Percentiles rank a stretch among this genome's conserved stretches.
phyloP scores from a whole-genome alignment of 2,329 filamentous ascomycete genomes.

The Colletotrichum ledebouriae region DNA sequence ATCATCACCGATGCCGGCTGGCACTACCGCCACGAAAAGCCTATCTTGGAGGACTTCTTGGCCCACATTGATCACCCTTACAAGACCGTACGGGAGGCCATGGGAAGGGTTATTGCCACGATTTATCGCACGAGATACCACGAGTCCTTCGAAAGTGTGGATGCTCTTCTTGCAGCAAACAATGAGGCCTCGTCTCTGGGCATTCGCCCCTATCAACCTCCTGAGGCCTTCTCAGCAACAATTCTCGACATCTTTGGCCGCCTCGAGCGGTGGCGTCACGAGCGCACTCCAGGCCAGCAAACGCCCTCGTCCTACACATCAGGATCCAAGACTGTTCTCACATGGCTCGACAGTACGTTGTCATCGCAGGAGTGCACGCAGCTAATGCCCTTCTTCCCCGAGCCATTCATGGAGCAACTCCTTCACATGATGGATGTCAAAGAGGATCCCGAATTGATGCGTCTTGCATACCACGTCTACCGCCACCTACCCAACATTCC shows the following conservation, averaged over 20 bases:
- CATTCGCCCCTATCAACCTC: constrained; percentile 84
- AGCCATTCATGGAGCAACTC: constrained; percentile 90
- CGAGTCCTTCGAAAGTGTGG: constrained; percentile 89
- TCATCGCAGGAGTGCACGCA: constrained; percentile 94
- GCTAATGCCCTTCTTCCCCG: constrained; percentile 90
- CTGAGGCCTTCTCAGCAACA: constrained; percentile 78
- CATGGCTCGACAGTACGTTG: constrained; percentile 93
- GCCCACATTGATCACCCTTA: constrained; percentile 96
- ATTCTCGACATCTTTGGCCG: constrained; percentile 82
- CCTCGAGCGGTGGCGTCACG: constrained; percentile 88
- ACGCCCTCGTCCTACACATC: constrained; percentile 95
- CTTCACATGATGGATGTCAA: constrained; percentile 99
- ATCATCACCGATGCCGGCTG: constrained; percentile 90
- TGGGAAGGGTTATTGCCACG: constrained; percentile 88
- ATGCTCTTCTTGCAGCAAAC: constrained; percentile 81
- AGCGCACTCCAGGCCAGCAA: constrained; percentile 88
- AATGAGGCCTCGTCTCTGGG: constrained; percentile 86
- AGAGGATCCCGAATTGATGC: constrained; percentile 95
- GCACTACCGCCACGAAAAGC: constrained; percentile 94
- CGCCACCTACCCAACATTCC: constrained; percentile 96
- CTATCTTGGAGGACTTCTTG: constrained; percentile 90
- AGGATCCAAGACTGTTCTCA: constrained; percentile 93
- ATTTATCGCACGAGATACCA: constrained; percentile 94
- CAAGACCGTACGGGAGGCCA: constrained; percentile 95
- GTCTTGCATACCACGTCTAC: constrained; percentile 95